Percentiles rank a stretch among this genome's conserved stretches.
These are phyloP conservation scores for Curvularia hawaiiensis DNA, from an alignment of 2,329 filamentous ascomycete species.

Conservation along the genomic window DNA sequence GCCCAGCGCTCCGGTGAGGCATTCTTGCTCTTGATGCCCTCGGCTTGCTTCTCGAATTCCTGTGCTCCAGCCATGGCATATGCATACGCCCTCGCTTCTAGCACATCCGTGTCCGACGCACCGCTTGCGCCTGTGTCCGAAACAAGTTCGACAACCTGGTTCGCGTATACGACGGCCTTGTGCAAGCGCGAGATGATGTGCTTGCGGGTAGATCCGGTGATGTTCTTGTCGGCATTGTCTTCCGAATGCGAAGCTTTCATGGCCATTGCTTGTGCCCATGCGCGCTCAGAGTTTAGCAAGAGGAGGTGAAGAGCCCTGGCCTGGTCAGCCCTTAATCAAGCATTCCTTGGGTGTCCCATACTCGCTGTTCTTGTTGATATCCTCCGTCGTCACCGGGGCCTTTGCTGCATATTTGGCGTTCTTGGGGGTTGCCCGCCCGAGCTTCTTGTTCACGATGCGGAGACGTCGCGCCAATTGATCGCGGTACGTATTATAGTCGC, in stretches of 20 bases:
- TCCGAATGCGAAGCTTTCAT: constrained; percentile 84
- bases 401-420: constrained; percentile 83
- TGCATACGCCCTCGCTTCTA: constrained; percentile 87
- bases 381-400: constrained; percentile 70
- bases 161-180: constrained; percentile 76
- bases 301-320: constrained; percentile 59
- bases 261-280: constrained; percentile 95
- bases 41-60: constrained; percentile 81
- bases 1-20: constrained; percentile 68
- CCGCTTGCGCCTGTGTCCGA: constrained; percentile 66
- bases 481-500: constrained; percentile 87
- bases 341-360: constrained; percentile 52
- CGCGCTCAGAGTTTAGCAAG: constrained; percentile 84
- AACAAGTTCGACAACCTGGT: constrained; percentile 69
- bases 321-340: constrained; percentile 4
- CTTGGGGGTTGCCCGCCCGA: constrained; percentile 82
- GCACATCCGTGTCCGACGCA: constrained; percentile 71
- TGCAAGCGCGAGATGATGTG: constrained; percentile 88
- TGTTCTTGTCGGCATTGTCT: constrained; percentile 72
- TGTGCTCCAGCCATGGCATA: constrained; percentile 76
- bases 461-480: constrained; percentile 79
- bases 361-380: constrained; percentile 77
- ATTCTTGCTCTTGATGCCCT: constrained; percentile 47
- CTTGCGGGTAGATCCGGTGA: constrained; percentile 77
- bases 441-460: constrained; percentile 81